Evolutionary conservation across 768 basidiomycete species (phyloP), one percentile per base, ranked within the genome.

Genomic region (Leccinum subgranulosum): DNA sequence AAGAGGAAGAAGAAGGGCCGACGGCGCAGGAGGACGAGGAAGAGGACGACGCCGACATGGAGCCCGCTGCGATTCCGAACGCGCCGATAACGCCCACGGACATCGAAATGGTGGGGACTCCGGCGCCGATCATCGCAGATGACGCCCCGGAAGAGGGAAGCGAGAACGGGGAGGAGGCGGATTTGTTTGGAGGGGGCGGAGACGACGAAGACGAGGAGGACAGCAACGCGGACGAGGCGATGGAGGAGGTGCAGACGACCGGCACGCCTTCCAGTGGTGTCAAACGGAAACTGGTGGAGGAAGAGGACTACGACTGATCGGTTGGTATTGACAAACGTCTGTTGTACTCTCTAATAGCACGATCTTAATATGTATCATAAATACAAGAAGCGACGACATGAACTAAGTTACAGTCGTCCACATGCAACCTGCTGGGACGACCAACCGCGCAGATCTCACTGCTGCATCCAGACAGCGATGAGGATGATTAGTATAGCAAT

Each of bases 261-360:
- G 61, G 77, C 43, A 76, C 74, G 7, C 76, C 80, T n/a, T 74
- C 79, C 11, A 86, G 86, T 58, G 90, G 87, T 23, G 76, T 84
- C 51, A 91, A 90, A 69, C 79, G 91, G 41, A 91, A 92, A 70
- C 73, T 92, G 49, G 86, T 91, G 3, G 91, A 93, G 68, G 91
- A 92, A 64, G 90, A 93, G 60, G 91, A 93, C 66, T 93, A 93
- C 60, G 90, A 92, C 69, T 90, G 75, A 69, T 48, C 45, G 9
- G 49, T 36, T 27, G 4, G 54, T 55, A 56, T 54, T 39, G 12
- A 66, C 50, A 61, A 33, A 36, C 43, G 34, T 46, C 27, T 54
- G 29, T 45, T 28, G 41, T 66, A 59, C 53, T 39, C 12, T 52
- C 31, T 31, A 31, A 31, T 67, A 63, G 17, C 29, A 54, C 48